Base-by-base conservation (phyloP, 2,329 filamentous ascomycete genomes). In the Fusarium sp. region DNA sequence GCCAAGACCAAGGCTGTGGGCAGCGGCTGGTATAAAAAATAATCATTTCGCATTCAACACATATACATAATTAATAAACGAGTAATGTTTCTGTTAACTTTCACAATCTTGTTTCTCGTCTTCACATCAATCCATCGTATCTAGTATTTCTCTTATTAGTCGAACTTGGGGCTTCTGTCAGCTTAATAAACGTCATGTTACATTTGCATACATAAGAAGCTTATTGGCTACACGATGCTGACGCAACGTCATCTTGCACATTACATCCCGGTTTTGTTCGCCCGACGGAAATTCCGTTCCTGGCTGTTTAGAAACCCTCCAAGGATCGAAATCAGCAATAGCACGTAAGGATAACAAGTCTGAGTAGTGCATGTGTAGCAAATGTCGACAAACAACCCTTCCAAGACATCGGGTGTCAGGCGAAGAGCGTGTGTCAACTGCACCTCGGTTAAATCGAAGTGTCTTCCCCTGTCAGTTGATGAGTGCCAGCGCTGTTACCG, bases 351-450 rank as follows among this genome's bases (percentile, higher is more conserved):
- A 11, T 19, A 4, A 19, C 17, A 8, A n/a, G 17, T n/a, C 26
- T 28, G 26, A n/a, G 17, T 19, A n/a, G 17, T 10, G 34, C 17
- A n/a, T 14, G 12, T 14, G 15, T 8, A 45, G 9, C 4, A 19
- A 43, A 62, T 62, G 47, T 45, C 42, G 2, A 15, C 56, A n/a
- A 26, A 39, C 17, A n/a, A 8, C 6, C 12, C 47, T 23, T 19
- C 56, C 1, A 62, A 43, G 7, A 4, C 20, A 12, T 24, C 49
- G 9, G 45, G 62, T 20, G 38, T 62, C 3, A 62, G 49, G 36
- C 63, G 62, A 6, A 66, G 62, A 32, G 62, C 62, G 10, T 65
- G 62, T 32, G 48, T 66, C 2, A 65, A 66, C 30, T 65, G 62
- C 21, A 66, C 62, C 2, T 46, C 56, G 14, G 62, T 55, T 21